These are phyloP conservation scores for Eucalyptus curtisii DNA, from an alignment of 345 rosid genomes.

Conservation along the genomic window DNA sequence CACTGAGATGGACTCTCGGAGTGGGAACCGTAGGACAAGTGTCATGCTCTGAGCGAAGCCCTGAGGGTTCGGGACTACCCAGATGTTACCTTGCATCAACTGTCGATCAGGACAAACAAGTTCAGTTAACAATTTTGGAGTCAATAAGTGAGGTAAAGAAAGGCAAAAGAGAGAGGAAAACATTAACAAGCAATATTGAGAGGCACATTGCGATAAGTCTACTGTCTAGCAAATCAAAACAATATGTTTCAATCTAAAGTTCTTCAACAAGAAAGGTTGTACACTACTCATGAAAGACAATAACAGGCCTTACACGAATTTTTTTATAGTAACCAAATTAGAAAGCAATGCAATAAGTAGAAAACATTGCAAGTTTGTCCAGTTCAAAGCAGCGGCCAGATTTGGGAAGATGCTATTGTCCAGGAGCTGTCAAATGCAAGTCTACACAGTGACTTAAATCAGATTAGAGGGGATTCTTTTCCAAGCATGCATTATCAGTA, in stretches of 20 bases:
- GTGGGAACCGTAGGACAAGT: conserved; percentile 56
- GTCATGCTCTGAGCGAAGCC: conserved; percentile 68
- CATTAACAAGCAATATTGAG: not conserved
- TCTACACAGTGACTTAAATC: not conserved
- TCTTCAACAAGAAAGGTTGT: not conserved
- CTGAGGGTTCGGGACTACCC: conserved; percentile 39
- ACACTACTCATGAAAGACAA: not conserved
- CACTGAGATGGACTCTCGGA: conserved; percentile 27
- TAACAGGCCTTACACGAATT: not conserved
- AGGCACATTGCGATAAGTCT: not conserved
- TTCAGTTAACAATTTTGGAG: not conserved
- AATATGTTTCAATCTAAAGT: not conserved
- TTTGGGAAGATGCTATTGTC: not conserved
- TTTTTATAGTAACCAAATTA: not conserved
- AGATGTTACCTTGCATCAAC: conserved; percentile 89
- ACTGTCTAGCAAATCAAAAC: not conserved
- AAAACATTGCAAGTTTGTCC: not conserved
- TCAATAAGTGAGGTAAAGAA: not conserved
- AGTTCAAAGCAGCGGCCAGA: not conserved
- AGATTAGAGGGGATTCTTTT: not conserved
- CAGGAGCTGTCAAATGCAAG: not conserved
- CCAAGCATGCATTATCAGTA: not conserved
- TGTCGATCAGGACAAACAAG: conserved; percentile 3
- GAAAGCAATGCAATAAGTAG: not conserved
- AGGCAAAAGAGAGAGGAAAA: not conserved